Base-by-base conservation (phyloP, 1,284 basidiomycete genomes). In the Rhodofomes roseus region DNA sequence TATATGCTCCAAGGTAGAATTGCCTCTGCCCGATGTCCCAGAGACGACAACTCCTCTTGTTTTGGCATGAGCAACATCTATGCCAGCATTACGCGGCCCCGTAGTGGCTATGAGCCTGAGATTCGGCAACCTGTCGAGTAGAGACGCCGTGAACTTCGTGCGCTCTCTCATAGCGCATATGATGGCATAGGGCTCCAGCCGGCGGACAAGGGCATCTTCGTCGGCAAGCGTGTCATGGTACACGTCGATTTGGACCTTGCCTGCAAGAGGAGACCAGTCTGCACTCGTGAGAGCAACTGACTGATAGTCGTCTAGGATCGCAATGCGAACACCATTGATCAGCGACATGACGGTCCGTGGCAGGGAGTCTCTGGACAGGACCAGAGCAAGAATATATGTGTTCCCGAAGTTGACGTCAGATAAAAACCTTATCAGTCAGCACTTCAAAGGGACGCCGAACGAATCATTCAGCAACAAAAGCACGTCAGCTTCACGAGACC, bases 131-230 rank as follows among this genome's bases (percentile, higher is more conserved):
- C 76, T 75, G 55, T 80, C 79, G 44, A 89, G 68, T 6, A 87
- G 62, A 0, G 77, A 73, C 9, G 75, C 71, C 7, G 76, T 66
- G 65, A 90, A 82, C 60, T 81, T 83, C 0, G 86, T 88, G 37
- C 86, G 75, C 68, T 89, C 87, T 57, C 86, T 76, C 86, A 88
- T 89, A 3, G 84, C 78, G 66, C 82, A 83, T n/a, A 89, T 76
- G 40, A 89, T 79, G 5, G 81, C 70, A 70, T 82, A 88, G 0
- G 77, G 75, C 50, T 76, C 64, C 41, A 89, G 75, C 46, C 83
- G 75, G 44, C 76, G 65, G 1, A 78, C 79, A 2, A 88, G 76
- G 22, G 70, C 70, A 68, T 80, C 77, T 66, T 84, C 82, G 58
- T 83, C 79, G 14, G 70, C 67, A 37, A 86, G 70, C 1, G 84